A percentile compares a stretch with the other conserved stretches of the same genome.
These are phyloP conservation scores for Rhodofomes roseus DNA, from an alignment of 1,284 basidiomycete species.

Conservation along the genomic window DNA sequence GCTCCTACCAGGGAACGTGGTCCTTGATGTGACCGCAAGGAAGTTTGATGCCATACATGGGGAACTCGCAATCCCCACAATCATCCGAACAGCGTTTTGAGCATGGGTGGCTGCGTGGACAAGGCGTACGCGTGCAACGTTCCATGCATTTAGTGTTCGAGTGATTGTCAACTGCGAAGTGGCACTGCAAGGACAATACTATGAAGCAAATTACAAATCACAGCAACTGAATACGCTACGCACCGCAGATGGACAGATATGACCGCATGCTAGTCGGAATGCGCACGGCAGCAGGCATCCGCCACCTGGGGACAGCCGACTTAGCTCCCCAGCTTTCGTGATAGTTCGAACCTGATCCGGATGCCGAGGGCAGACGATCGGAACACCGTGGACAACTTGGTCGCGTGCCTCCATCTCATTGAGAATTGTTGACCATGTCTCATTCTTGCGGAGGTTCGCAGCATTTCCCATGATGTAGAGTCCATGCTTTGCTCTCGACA, in stretches of 20 bases:
- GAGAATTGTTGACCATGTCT: slow-evolving; percentile 62
- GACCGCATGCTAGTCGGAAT: slow-evolving; percentile 60
- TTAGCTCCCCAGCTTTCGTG: slow-evolving; percentile 50
- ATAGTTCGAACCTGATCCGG: slow-evolving; percentile 39
- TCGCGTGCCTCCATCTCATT: slow-evolving; percentile 47
- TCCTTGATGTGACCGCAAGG: slow-evolving; percentile 58
- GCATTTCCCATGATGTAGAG: slow-evolving; percentile 72
- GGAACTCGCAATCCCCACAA: slow-evolving; percentile 57
- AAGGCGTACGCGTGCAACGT: slow-evolving; percentile 48
- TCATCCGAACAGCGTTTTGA: slow-evolving; percentile 46
- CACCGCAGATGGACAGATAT: slow-evolving; percentile 64
- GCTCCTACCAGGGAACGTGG: slow-evolving; percentile 51
- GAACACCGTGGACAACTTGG: slow-evolving; percentile 49
- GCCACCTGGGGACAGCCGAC: slow-evolving; percentile 47
- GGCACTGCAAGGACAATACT: slow-evolving; percentile 59
- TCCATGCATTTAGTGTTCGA: slow-evolving; percentile 24
- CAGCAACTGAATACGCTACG: not conserved
- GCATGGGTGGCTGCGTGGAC: slow-evolving; percentile 60
- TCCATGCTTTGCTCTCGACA: slow-evolving; percentile 71
- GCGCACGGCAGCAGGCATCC: slow-evolving; percentile 62
- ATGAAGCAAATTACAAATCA: too few species aligned
- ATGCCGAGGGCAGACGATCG: slow-evolving; percentile 58
- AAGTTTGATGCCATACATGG: slow-evolving; percentile 42
- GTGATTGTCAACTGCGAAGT: slow-evolving; percentile 41
- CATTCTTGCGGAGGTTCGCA: slow-evolving; percentile 39